Percentiles rank a stretch among this genome's conserved stretches.
phyloP scores from a whole-genome alignment of 2,329 filamentous ascomycete species.

The Fusarium albosuccineum region DNA sequence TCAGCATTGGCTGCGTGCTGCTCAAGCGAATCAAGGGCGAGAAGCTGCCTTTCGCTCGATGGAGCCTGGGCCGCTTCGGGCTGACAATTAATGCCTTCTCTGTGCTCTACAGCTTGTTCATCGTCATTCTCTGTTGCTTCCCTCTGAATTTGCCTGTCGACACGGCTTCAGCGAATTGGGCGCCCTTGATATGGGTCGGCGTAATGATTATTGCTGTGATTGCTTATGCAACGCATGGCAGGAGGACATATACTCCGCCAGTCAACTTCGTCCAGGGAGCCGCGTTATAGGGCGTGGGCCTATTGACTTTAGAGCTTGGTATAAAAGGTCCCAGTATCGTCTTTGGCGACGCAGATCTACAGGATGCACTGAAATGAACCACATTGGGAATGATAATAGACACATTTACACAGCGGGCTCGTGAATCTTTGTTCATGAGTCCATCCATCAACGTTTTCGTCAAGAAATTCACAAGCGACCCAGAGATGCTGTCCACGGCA shows the following conservation, averaged over 20 bases:
- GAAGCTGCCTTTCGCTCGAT: conserved; percentile 18
- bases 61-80: conserved; percentile 21
- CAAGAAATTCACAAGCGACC: too few species aligned
- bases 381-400: too few species aligned
- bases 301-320: too few species aligned
- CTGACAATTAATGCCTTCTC: conserved; percentile 28
- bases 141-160: conserved; percentile 19
- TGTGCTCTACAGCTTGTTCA: conserved; percentile 29
- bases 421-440: too few species aligned
- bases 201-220: conserved; percentile 20
- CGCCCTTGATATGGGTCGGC: conserved; percentile 29
- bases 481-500: too few species aligned
- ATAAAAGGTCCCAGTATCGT: too few species aligned
- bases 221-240: conserved; percentile 20
- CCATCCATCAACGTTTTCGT: too few species aligned
- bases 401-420: too few species aligned
- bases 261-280: conserved; percentile 30
- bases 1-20: conserved; percentile 29
- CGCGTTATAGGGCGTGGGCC: conserved; percentile 15
- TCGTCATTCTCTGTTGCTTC: conserved; percentile 31
- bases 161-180: conserved; percentile 27
- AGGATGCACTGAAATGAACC: too few species aligned
- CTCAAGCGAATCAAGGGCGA: conserved; percentile 30
- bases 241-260: conserved; percentile 15
- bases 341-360: too few species aligned